Conservation (phyloP, 2,329 filamentous ascomycete genomes). For the Trichoderma cornu-damae region DNA sequence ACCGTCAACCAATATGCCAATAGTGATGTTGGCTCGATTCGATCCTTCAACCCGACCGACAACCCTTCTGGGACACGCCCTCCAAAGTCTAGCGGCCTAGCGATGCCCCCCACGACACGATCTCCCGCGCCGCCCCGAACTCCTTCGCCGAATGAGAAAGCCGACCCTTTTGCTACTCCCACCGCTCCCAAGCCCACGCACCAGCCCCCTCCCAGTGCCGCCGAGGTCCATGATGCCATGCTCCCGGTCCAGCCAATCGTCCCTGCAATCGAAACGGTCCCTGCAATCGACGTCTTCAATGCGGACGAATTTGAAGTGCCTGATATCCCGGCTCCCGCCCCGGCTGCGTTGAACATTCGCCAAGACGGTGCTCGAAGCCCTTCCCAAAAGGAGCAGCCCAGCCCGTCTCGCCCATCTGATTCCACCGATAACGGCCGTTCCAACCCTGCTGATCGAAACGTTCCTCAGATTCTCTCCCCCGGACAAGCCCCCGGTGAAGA, state of each 20-base stretch:
- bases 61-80: slow-evolving; percentile 40
- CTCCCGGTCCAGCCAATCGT: slow-evolving; percentile 34
- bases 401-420: slow-evolving; percentile 19
- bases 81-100: slow-evolving; percentile 29
- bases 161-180: slow-evolving; percentile 36
- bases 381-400: slow-evolving; percentile 19
- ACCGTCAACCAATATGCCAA: slow-evolving; percentile 52
- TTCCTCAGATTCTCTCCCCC: slow-evolving; percentile 31
- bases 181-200: slow-evolving; percentile 30
- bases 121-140: slow-evolving; percentile 23
- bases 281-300: slow-evolving; percentile 26
- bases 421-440: slow-evolving; percentile 16
- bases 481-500: slow-evolving; percentile 24
- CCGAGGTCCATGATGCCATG: slow-evolving; percentile 26
- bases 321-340: slow-evolving; percentile 29
- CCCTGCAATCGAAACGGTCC: slow-evolving; percentile 37
- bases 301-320: slow-evolving; percentile 25
- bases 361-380: slow-evolving; percentile 25
- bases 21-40: slow-evolving; percentile 53
- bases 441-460: slow-evolving; percentile 30
- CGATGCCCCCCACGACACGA: slow-evolving; percentile 6
- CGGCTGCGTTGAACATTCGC: slow-evolving; percentile 29
- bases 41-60: slow-evolving; percentile 41
- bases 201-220: slow-evolving; percentile 17
- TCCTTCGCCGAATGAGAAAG: slow-evolving; percentile 32